Evolutionary conservation across 1,139 yeast genomes (phyloP).

Genomic region (Suhomyces anneliseae): DNA sequence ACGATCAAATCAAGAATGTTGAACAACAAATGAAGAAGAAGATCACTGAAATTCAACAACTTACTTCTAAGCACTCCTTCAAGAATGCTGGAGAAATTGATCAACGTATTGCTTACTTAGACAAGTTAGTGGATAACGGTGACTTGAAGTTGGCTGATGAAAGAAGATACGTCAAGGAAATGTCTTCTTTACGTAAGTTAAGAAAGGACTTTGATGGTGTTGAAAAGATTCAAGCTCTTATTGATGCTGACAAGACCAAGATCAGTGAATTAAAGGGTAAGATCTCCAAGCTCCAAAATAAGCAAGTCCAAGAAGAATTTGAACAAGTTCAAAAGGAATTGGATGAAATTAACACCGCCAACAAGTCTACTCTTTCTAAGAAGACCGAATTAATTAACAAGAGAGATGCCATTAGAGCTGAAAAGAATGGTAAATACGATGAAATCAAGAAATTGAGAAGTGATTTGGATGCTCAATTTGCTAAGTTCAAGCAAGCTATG

Average conservation of each 20-base stretch:
- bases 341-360: slow-evolving; percentile 57
- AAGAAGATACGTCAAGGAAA: slow-evolving; percentile 81
- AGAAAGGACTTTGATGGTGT: slow-evolving; percentile 76
- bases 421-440: slow-evolving; percentile 67
- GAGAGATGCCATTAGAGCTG: slow-evolving; percentile 67
- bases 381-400: slow-evolving; percentile 62
- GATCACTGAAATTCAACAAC: slow-evolving; percentile 69
- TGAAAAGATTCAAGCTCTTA: slow-evolving; percentile 72
- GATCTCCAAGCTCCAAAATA: slow-evolving; percentile 62
- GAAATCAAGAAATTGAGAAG: slow-evolving; percentile 63
- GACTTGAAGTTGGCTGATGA: slow-evolving; percentile 87
- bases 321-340: slow-evolving; percentile 64
- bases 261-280: slow-evolving; percentile 73
- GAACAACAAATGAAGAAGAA: slow-evolving; percentile 77
- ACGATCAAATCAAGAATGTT: slow-evolving; percentile 69
- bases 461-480: slow-evolving; percentile 70
- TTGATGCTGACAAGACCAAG: slow-evolving; percentile 79
- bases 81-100: slow-evolving; percentile 80
- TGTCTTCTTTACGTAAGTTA: slow-evolving; percentile 77
- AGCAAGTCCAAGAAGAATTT: slow-evolving; percentile 58
- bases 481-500: slow-evolving; percentile 68
- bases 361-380: slow-evolving; percentile 66
- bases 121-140: slow-evolving; percentile 76
- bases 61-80: slow-evolving; percentile 69
- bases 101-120: slow-evolving; percentile 66